Evolutionary conservation across 176 grass and related monocot genomes (phyloP), one percentile per base, ranked within the genome.

Genomic region (Aegilops speltoides): DNA sequence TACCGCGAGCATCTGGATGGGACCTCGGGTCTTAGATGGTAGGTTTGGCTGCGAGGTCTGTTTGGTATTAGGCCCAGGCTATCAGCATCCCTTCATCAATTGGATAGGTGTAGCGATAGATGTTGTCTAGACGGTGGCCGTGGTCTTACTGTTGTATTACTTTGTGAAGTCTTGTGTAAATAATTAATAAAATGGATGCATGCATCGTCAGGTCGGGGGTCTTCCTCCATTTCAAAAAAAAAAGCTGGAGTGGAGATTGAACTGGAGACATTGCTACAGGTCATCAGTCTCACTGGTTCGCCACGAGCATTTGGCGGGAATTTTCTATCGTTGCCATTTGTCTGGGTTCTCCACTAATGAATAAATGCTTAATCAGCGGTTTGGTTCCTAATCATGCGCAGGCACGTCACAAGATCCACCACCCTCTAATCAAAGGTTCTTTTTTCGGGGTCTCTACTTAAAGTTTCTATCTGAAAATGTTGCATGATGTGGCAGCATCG

Each of bases 401-500:
- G 54, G 79, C 64, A 82, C 89, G 72, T 84, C 40, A 9, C 79
- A 33, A 31, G 73, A 78, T 43, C 43, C 66, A 84, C 25, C 20
- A 6, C 33, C 38, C 26, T 13, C 31, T 59, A 69, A 87, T 84
- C 59, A 75, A 87, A 41, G 68, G 31, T 2, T 84, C 34, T 45
- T 34, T 34, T 34, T 34, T 34, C 5, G 0, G 37, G 37, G 37
- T 40, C 22, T 13, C 38, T 59, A 69, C 83, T 83, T 66, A 80
- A 87, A 41, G 68, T 84, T 46, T 46, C 25, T 67, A 84, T 87
- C 81, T 23, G 12, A 54, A 69, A 89, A 75, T 76, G 77, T 34
- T 71, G 13, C 64, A 16, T 85, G 60, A 64, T 68, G 76, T 64
- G 48, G 0, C 48, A 17, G 15, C 48, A 52, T 17, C 48, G 15